These are phyloP conservation scores for Kwoniella europaea DNA, from an alignment of 768 basidiomycete species.

Conservation along the genomic window DNA sequence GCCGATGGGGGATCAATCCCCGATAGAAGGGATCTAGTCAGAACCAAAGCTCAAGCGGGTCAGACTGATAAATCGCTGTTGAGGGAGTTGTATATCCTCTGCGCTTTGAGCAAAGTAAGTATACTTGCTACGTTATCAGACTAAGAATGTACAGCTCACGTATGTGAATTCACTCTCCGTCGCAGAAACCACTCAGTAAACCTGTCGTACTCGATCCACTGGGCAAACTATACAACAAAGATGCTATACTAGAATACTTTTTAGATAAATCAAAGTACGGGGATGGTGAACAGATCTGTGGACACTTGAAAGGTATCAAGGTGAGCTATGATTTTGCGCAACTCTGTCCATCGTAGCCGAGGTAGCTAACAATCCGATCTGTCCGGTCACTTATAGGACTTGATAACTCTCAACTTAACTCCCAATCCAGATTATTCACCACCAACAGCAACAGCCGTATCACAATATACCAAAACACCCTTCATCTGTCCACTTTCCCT, in stretches of 20 bases:
- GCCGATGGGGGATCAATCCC: constrained; percentile 59
- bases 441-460: constrained; percentile 52
- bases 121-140: too few species aligned
- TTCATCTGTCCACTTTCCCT: constrained; percentile 91
- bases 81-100: constrained; percentile 86
- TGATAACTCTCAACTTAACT: constrained; percentile 81
- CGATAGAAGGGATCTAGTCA: constrained; percentile 59
- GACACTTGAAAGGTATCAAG: constrained; percentile 87
- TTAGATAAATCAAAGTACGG: constrained; percentile 82
- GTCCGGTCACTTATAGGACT: constrained; percentile 65
- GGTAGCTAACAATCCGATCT: not conserved
- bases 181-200: constrained; percentile 77
- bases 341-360: not conserved
- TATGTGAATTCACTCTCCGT: not conserved
- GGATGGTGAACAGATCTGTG: constrained; percentile 89
- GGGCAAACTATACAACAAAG: constrained; percentile 96
- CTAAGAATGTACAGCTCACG: too few species aligned
- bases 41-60: constrained; percentile 67
- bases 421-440: constrained; percentile 67
- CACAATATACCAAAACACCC: constrained; percentile 63
- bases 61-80: constrained; percentile 89
- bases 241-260: constrained; percentile 86
- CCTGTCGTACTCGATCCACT: constrained; percentile 90
- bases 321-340: constrained; percentile 61
- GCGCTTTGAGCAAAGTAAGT: constrained; percentile 89